Evolutionary conservation across 163 green algal genomes (phyloP), one percentile per base, ranked within the genome.

Genomic region (Prototheca stagnorum): DNA sequence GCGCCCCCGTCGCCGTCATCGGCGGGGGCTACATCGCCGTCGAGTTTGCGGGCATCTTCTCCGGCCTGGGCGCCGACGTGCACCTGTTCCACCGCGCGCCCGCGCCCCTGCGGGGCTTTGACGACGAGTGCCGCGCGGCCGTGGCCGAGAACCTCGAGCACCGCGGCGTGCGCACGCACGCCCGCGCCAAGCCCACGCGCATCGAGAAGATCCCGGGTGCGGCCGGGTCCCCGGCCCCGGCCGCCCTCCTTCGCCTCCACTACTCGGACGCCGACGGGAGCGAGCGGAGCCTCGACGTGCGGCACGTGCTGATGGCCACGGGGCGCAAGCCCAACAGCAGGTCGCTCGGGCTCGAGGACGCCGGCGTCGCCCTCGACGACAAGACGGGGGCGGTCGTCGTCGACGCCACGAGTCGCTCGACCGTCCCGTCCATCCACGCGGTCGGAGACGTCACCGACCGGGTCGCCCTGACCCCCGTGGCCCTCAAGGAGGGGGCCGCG

Each of bases 401-500:
- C 33, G 68, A 93, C 47, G 58, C 80, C 16, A 88, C 77, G 61
- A 75, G 53, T 7, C 60, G 68, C 22, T 93, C 78, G 26, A 80
- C 50, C 15, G 49, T 92, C 22, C 72, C 74, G 17, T 77, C 61
- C 57, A 85, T 95, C 49, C 93, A 73, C 64, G 82, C 86, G 2
- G 65, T 94, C 24, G 86, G 86, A 14, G 86, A 95, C 62, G 82
- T 92, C 29, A 94, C 80, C 8, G 68, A 89, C 64, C 73, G 81
- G 43, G 73, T 93, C 52, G 65, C 80, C 39, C 57, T 78, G 15
- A 94, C 84, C 9, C 85, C 85, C 19, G 85, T 93, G 28, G 85
- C 86, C 9, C 71, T 95, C 11, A 92, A 93, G 81, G 86, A 95
- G 67, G 85, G 78, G 58, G 92, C 86, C 81, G 82, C 81, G 1